Base-by-base conservation (phyloP, 495 filamentous ascomycete species). In the Penicillium atrosanguineum region DNA sequence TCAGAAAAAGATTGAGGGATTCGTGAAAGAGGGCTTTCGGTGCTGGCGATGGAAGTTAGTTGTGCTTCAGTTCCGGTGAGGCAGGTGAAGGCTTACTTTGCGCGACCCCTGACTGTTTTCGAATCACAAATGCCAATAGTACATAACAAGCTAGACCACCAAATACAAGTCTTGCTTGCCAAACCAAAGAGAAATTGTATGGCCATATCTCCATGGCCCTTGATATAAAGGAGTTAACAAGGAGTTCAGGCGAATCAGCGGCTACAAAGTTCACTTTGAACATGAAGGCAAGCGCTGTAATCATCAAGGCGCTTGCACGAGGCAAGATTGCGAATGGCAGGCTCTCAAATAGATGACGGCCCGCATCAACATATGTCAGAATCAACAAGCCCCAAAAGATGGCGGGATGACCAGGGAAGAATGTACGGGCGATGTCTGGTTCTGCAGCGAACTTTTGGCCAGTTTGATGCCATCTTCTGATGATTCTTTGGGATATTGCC, bases 401-500 rank as follows among this genome's bases (percentile, higher is more conserved):
- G 19, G 72, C 50, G 1, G 79, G 83, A 56, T 88, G 79, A 2
- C 69, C 64, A 31, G 82, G 70, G 19, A 97, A 73, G 57, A 87
- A 86, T 7, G 57, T 75, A 34, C 83, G 85, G 49, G 87, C 85
- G 46, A 96, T 94, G 62, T 96, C 92, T 44, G 90, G 83, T 45
- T 86, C 87, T 14, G 90, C 93, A 15, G 94, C 84, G 57, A 89
- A 89, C 55, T 99, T 99, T 59, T 96, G 91, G 20, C 94, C 94
- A 0, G 94, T 97, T 67, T 97, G 94, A 65, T 97, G 97, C 92
- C 93, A 99, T 36, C 84, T 78, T 41, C 89, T 74, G 39, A 86
- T 60, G 6, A 95, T 57, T 29, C 94, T 81, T 37, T 88, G 76
- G 16, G 78, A 57, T 8, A 76, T 51, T 11, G 62, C 54, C 7